A percentile compares a stretch with the other conserved stretches of the same genome.
Evolutionary conservation across 1,139 yeast species (phyloP).

Genomic region (Protomyces arabidopsidicola): DNA sequence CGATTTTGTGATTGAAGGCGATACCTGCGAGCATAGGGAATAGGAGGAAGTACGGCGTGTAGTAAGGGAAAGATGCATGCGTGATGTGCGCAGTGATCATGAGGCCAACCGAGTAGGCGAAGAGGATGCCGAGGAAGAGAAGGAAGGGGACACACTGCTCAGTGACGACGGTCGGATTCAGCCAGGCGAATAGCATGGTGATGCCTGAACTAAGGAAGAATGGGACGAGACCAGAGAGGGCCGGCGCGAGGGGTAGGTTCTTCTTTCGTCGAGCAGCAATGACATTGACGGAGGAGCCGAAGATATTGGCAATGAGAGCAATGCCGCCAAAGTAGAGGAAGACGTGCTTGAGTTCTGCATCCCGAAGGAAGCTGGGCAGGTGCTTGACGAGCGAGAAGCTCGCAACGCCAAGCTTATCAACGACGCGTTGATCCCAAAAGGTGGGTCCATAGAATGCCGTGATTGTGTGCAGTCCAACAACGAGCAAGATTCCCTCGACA

Average conservation of each 20-base stretch:
- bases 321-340: conserved; percentile 18
- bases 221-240: conserved; percentile 43
- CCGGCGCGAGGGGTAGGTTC: conserved; percentile 35
- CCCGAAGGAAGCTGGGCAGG: neutral
- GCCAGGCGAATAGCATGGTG: conserved; percentile 40
- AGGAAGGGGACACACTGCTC: conserved; percentile 57
- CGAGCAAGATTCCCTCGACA: conserved; percentile 69
- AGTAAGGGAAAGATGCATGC: conserved; percentile 57
- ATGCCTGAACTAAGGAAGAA: conserved; percentile 36
- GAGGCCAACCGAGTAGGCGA: conserved; percentile 57
- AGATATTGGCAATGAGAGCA: conserved; percentile 19
- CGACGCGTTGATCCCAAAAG: conserved; percentile 48
- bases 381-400: conserved; percentile 4
- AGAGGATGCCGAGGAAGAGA: conserved; percentile 60
- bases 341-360: conserved; percentile 11
- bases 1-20: conserved; percentile 30
- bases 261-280: conserved; percentile 51
- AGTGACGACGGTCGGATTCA: conserved; percentile 39
- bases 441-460: conserved; percentile 61
- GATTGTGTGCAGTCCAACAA: conserved; percentile 49
- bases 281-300: conserved; percentile 48
- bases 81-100: conserved; percentile 68
- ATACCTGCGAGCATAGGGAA: conserved; percentile 41
- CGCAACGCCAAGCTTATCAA: conserved; percentile 32
- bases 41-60: conserved; percentile 39